phyloP scores from a whole-genome alignment of 163 green algal genomes.

The Scenedesmus sp. region DNA sequence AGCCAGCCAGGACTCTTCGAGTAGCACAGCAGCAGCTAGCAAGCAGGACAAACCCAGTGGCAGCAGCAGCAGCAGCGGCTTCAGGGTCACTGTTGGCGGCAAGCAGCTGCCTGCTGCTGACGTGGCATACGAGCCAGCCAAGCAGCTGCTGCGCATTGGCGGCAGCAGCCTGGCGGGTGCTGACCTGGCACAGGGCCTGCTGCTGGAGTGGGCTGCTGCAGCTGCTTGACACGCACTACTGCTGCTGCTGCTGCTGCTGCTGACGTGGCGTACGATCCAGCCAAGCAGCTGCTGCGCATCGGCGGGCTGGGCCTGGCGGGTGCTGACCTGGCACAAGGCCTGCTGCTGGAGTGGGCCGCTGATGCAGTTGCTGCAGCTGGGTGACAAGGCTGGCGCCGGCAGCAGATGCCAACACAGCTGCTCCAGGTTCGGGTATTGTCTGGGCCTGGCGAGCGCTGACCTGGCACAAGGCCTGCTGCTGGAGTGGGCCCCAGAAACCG shows the following conservation, averaged over 20 bases:
- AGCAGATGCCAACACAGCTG: neutral
- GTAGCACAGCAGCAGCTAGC: neutral
- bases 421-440: neutral
- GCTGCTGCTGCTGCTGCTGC: neutral
- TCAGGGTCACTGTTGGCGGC: slow-evolving; percentile 9
- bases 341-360: neutral
- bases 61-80: neutral
- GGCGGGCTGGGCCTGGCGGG: neutral
- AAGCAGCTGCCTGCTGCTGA: neutral
- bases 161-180: neutral
- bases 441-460: neutral
- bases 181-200: neutral
- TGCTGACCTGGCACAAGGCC: neutral
- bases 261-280: neutral
- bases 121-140: neutral
- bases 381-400: neutral
- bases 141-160: neutral
- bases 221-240: neutral
- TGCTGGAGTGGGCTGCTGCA: slow-evolving; percentile 13
- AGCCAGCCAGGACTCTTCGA: neutral
- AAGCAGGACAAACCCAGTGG: neutral
- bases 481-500: neutral
- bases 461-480: neutral
- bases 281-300: neutral
- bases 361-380: neutral